phyloP scores from a whole-genome alignment of 768 basidiomycete species.

The Serendipita sp. region DNA sequence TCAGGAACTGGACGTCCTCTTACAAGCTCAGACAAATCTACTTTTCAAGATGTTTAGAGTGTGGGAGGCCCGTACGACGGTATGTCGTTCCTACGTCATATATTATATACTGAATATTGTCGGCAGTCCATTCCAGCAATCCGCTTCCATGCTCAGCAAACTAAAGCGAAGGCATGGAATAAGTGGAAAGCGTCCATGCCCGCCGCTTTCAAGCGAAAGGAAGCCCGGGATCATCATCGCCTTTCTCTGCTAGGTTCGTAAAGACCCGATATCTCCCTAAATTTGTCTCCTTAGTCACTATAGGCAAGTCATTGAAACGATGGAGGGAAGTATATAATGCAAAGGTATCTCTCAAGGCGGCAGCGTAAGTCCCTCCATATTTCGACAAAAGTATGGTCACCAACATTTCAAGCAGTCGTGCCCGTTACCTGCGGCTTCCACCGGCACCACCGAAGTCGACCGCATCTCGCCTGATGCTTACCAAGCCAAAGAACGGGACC shows the following conservation, averaged over 20 bases:
- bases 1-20: conserved; percentile 43
- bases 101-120: neutral
- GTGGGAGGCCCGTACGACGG: conserved; percentile 64
- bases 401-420: conserved; percentile 35
- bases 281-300: neutral
- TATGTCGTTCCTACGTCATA: conserved; percentile 19
- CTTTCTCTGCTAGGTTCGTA: conserved; percentile 40
- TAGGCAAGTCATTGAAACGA: conserved; percentile 39
- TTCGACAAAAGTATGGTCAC: conserved; percentile 6
- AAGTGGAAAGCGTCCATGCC: conserved; percentile 59
- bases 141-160: conserved; percentile 46
- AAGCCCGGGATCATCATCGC: conserved; percentile 46
- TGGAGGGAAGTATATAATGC: conserved; percentile 58
- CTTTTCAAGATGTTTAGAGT: conserved; percentile 51
- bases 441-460: conserved; percentile 1
- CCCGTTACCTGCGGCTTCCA: conserved; percentile 64
- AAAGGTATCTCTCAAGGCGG: conserved; percentile 60
- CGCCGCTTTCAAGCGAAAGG: conserved; percentile 43
- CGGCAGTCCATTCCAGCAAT: conserved; percentile 62
- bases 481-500: neutral
- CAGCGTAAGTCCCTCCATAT: conserved; percentile 44
- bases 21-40: conserved; percentile 42
- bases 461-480: neutral
- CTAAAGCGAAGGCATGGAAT: conserved; percentile 46
- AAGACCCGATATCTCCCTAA: neutral